These are phyloP conservation scores for Vickermania ingenoplastis DNA, from an alignment of 208 protist species.

Conservation along the genomic window DNA sequence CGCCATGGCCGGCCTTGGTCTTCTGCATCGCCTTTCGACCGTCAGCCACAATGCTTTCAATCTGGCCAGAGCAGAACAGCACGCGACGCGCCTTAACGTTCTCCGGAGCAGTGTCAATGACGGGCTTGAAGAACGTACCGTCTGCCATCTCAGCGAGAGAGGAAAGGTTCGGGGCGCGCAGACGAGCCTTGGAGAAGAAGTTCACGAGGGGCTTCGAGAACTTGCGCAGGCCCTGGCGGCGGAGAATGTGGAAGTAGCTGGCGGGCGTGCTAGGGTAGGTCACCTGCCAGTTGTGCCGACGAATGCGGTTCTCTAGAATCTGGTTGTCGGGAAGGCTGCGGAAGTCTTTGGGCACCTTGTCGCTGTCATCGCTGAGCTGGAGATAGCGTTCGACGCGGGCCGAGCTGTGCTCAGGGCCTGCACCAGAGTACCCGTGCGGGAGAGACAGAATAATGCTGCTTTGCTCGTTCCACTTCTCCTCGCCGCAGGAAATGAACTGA, in stretches of 20 bases:
- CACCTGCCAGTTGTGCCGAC: conserved; percentile 89
- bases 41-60: conserved; percentile 95
- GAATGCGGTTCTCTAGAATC: conserved; percentile 68
- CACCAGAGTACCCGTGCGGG: conserved; percentile 98
- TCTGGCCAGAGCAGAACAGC: conserved; percentile 97
- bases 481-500: conserved; percentile 88
- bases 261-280: conserved; percentile 95
- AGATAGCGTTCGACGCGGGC: conserved; percentile 97
- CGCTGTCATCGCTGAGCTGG: conserved; percentile 91
- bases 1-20: conserved; percentile 33
- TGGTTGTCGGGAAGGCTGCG: conserved; percentile 43
- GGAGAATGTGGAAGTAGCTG: conserved; percentile 98
- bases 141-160: conserved; percentile 59
- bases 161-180: conserved; percentile 88
- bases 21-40: conserved; percentile 42
- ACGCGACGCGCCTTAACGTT: conserved; percentile 77
- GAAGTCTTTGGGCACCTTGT: conserved; percentile 63
- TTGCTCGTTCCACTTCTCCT: conserved; percentile 96
- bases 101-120: conserved; percentile 52
- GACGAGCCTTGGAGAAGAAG: conserved; percentile 89
- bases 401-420: conserved; percentile 96
- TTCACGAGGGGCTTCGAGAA: conserved; percentile 98
- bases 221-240: conserved; percentile 94
- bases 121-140: conserved; percentile 56
- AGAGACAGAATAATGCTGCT: conserved; percentile 93